These are phyloP conservation scores for Vigna trinervia DNA, from an alignment of 306 rosid species.

Conservation along the genomic window DNA sequence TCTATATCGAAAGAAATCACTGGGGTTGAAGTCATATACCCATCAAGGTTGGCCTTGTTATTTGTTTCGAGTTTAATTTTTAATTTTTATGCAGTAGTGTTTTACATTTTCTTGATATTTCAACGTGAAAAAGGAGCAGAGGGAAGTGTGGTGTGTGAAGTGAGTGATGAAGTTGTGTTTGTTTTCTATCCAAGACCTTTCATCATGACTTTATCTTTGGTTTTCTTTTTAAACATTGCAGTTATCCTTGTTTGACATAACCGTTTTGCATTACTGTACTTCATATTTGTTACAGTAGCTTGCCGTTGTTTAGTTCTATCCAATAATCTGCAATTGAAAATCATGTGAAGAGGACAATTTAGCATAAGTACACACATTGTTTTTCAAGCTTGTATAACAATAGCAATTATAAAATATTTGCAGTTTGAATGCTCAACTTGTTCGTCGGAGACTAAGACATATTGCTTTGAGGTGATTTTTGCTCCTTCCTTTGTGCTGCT, in stretches of 20 bases:
- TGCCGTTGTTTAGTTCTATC: neutral
- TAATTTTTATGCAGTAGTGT: neutral
- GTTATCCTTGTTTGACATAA: neutral
- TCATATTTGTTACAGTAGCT: neutral
- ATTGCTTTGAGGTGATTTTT: conserved; percentile 75
- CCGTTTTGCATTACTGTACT: neutral
- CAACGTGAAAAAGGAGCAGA: neutral
- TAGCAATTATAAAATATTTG: conserved; percentile 39
- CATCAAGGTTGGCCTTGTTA: conserved; percentile 66
- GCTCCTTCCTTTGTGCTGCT: neutral
- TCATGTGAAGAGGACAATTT: neutral
- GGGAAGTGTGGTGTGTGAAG: neutral
- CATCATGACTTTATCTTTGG: neutral
- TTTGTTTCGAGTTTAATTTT: neutral
- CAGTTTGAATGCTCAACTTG: conserved; percentile 87
- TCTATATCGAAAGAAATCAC: conserved; percentile 81
- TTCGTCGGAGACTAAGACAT: conserved; percentile 85
- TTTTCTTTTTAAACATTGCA: neutral
- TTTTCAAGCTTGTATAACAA: conserved; percentile 27
- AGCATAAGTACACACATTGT: neutral
- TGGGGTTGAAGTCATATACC: conserved; percentile 80
- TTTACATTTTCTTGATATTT: conserved; percentile 15
- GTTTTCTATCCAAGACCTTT: conserved; percentile 14
- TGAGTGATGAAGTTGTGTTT: conserved; percentile 6
- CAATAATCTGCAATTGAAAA: conserved; percentile 16